phyloP scores from a whole-genome alignment of 1,284 basidiomycete genomes.

The Cutaneotrichosporon cavernicola region DNA sequence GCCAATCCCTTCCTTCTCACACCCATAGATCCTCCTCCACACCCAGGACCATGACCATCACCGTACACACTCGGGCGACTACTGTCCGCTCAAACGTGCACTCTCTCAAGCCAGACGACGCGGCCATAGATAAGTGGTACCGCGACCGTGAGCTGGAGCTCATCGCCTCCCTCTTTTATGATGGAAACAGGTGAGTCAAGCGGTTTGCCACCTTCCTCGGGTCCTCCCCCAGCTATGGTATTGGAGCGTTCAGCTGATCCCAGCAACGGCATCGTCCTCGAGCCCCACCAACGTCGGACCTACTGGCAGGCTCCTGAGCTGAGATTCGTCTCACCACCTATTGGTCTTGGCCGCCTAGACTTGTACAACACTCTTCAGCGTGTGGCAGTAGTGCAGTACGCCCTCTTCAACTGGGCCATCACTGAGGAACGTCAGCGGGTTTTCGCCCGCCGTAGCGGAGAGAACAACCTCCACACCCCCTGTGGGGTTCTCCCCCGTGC shows the following conservation, averaged over 20 bases:
- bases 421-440: slow-evolving; percentile 8
- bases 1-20: too few species aligned
- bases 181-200: neutral
- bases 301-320: slow-evolving; percentile 11
- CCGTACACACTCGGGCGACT: neutral
- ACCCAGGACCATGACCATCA: neutral
- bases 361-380: slow-evolving; percentile 11
- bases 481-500: neutral
- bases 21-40: neutral
- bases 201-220: neutral
- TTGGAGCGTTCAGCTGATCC: neutral
- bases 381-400: slow-evolving; percentile 10
- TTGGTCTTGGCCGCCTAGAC: slow-evolving; percentile 3
- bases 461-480: slow-evolving; percentile 10
- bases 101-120: neutral
- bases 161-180: neutral
- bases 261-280: neutral
- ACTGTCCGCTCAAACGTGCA: neutral
- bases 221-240: neutral
- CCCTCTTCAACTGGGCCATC: slow-evolving; percentile 17
- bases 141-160: slow-evolving; percentile 1
- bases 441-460: slow-evolving; percentile 9
- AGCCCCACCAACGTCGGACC: neutral
- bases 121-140: neutral
- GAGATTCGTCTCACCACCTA: slow-evolving; percentile 6